Base-by-base conservation (phyloP, 768 basidiomycete genomes). In the Podaxis sp. region DNA sequence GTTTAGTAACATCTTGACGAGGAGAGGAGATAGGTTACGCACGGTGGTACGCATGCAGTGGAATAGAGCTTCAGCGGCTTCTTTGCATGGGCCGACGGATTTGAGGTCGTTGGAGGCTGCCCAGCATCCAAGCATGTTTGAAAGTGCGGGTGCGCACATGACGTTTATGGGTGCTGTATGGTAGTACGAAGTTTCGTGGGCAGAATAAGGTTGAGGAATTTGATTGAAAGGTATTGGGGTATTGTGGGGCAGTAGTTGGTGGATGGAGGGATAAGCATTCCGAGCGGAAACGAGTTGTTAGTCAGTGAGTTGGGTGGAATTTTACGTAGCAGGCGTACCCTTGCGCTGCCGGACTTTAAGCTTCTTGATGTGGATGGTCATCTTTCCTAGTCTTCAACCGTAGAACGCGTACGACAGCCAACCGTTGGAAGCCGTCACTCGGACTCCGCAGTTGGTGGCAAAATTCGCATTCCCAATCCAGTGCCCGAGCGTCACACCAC, bases 31-130 rank as follows among this genome's bases (percentile, higher is more conserved):
- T 38, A 54, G 54, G 22, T 59, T 57, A 79, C 92, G 70, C 57
- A 95, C 94, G 70, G 90, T 84, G 40, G 88, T 92, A 68, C 88
- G 81, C 94, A 96, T 95, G 78, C 93, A 96, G 39, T 86, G 80
- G 70, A 87, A 90, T 55, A 95, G 75, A 44, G 77, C 73, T 66
- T 87, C 74, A 0, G 92, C 87, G 13, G 82, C 74, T 19, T 82
- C 80, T 67, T 82, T 78, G 72, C 93, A 96, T 13, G 76, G 71
- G 1, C 72, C 74, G 4, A 77, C 75, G 12, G 85, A 85, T 57
- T 80, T 78, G 39, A 88, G 64, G 72, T 95, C 93, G 13, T 77
- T 74, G 6, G 82, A 82, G 15, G 89, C 89, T 28, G 93, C 90
- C 92, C 92, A 95, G 74, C 93, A 96, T 39, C 87, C 86, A 38